Evolutionary conservation across 2,329 filamentous ascomycete genomes (phyloP).

Genomic region (Fusarium abutilonis): DNA sequence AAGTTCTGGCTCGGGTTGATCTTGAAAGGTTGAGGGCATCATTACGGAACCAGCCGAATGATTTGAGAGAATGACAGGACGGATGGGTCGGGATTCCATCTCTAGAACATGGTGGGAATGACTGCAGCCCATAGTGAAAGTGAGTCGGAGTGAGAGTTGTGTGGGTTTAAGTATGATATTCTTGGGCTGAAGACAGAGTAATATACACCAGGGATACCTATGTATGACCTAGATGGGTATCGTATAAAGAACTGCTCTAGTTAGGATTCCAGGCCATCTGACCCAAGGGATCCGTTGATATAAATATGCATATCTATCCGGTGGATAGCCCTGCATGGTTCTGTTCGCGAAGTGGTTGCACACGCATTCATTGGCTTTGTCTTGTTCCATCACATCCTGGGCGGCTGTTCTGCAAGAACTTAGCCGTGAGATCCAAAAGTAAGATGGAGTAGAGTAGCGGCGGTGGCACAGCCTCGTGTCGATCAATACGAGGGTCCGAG

Average conservation of each 20-base stretch:
- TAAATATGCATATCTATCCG: constrained; percentile 17
- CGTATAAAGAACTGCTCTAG: constrained; percentile 16
- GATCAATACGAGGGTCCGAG: constrained; percentile 36
- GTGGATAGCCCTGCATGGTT: constrained; percentile 7
- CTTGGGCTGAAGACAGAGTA: background rate
- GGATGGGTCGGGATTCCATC: constrained; percentile 34
- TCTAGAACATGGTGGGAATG: constrained; percentile 33
- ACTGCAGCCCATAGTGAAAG: constrained; percentile 33
- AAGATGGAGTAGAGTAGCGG: constrained; percentile 24
- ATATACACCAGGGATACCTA: constrained; percentile 1
- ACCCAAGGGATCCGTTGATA: constrained; percentile 24
- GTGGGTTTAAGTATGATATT: background rate
- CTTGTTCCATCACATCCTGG: background rate
- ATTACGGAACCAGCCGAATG: constrained; percentile 33
- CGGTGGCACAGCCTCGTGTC: constrained; percentile 36
- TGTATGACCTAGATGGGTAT: constrained; percentile 4
- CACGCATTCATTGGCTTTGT: constrained; percentile 6
- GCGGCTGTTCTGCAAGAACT: constrained; percentile 21
- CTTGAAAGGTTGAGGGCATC: constrained; percentile 28
- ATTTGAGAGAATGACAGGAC: constrained; percentile 30
- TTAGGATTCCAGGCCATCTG: background rate
- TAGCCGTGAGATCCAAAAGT: constrained; percentile 14
- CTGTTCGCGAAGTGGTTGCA: constrained; percentile 1
- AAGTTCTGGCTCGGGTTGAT: constrained; percentile 26
- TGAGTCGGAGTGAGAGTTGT: background rate